A percentile compares a stretch with the other conserved stretches of the same genome.
Evolutionary conservation across 371 early-diverging fungal species (phyloP).

Genomic region (Haplosporangium sp.): DNA sequence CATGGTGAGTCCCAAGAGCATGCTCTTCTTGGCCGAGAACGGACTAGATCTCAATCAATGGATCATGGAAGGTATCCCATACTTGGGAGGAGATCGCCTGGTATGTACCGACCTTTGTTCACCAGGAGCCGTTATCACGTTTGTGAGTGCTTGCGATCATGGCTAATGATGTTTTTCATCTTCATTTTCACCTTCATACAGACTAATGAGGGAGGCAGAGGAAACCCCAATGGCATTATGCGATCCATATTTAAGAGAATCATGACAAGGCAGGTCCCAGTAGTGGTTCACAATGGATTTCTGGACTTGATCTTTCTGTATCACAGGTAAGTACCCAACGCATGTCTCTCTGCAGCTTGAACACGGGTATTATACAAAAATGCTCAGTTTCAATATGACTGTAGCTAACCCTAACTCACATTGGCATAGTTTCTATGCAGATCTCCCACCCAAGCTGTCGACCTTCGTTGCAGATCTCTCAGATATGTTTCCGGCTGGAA

Average conservation of each 20-base stretch:
- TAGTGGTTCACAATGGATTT: slow-evolving; percentile 92
- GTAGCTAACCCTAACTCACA: neutral
- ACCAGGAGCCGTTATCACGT: neutral
- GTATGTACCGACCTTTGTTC: slow-evolving; percentile 19
- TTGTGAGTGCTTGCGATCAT: neutral
- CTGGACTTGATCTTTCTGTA: slow-evolving; percentile 92
- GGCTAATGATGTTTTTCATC: neutral
- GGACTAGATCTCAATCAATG: slow-evolving; percentile 88
- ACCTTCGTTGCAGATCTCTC: slow-evolving; percentile 78
- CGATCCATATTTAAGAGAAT: slow-evolving; percentile 58
- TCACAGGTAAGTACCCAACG: slow-evolving; percentile 55
- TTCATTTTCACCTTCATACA: neutral
- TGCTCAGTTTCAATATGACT: too few species aligned
- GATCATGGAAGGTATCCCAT: slow-evolving; percentile 81
- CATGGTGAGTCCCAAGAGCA: slow-evolving; percentile 71
- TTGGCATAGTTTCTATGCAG: slow-evolving; percentile 71
- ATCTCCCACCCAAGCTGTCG: slow-evolving; percentile 74
- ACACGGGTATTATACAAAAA: too few species aligned
- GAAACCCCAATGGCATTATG: slow-evolving; percentile 57
- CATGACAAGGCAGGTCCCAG: slow-evolving; percentile 60
- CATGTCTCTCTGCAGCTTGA: too few species aligned
- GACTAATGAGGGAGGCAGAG: slow-evolving; percentile 45
- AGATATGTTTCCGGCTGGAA: slow-evolving; percentile 83
- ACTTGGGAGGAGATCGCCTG: slow-evolving; percentile 61
- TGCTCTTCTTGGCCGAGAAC: slow-evolving; percentile 81